phyloP scores from a whole-genome alignment of 345 rosid genomes.

The Theobroma cacao region DNA sequence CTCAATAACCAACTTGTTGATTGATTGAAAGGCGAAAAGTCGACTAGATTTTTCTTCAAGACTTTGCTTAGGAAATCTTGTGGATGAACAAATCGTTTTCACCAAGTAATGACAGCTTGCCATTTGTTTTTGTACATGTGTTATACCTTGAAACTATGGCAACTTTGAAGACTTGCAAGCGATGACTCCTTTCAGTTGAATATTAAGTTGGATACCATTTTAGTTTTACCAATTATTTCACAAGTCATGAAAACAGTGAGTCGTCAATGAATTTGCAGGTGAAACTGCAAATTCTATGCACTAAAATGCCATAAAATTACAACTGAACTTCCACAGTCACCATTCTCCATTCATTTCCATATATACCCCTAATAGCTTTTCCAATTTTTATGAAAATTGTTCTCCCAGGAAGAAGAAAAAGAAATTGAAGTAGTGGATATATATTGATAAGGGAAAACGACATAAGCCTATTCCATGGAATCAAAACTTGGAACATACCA shows the following conservation, averaged over 20 bases:
- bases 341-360: too few relatives aligned
- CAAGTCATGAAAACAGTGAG: too few relatives aligned
- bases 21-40: too few relatives aligned
- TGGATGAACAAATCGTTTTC: neutral
- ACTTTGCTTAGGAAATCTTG: neutral
- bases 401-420: neutral
- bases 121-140: too few relatives aligned
- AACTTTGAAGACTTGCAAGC: neutral
- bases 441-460: neutral
- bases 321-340: too few relatives aligned
- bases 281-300: too few relatives aligned
- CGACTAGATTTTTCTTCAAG: neutral
- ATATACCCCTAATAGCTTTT: neutral
- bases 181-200: neutral
- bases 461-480: conserved; percentile 53
- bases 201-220: too few relatives aligned
- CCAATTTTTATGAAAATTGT: neutral
- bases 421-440: neutral
- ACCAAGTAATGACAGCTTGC: neutral
- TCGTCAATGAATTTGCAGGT: too few relatives aligned
- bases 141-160: neutral
- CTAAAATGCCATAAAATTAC: too few relatives aligned
- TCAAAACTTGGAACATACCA: conserved; percentile 87
- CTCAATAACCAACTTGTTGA: neutral
- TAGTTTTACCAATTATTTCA: too few relatives aligned